These are phyloP conservation scores for Botrytis byssoidea DNA, from an alignment of 2,329 filamentous ascomycete species.

Conservation along the genomic window DNA sequence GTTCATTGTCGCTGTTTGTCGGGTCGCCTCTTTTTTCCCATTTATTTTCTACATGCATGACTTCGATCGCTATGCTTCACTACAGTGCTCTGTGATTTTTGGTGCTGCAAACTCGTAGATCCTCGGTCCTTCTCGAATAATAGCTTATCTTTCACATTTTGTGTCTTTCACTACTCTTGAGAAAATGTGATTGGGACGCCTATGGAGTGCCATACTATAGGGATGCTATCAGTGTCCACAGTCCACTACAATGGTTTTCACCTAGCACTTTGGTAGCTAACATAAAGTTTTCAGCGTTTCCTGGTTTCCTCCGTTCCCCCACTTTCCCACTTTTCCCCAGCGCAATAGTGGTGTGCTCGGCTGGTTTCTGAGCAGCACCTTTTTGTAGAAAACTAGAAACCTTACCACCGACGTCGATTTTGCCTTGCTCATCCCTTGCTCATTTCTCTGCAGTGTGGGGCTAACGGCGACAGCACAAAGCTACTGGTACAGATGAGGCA, in stretches of 20 bases:
- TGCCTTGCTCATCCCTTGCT: conserved; percentile 9
- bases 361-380: conserved; percentile 3
- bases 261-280: not conserved
- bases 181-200: not conserved
- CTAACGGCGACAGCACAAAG: conserved; percentile 7
- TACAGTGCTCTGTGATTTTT: not conserved
- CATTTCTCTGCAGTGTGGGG: not conserved
- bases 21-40: conserved; percentile 7
- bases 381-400: conserved; percentile 4
- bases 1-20: not conserved
- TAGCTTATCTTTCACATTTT: not conserved
- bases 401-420: conserved; percentile 15
- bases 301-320: not conserved
- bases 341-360: not conserved
- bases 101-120: not conserved
- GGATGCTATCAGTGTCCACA: not conserved
- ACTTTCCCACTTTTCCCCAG: conserved; percentile 9
- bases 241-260: not conserved
- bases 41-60: conserved; percentile 9
- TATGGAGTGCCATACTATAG: not conserved
- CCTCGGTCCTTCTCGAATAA: not conserved
- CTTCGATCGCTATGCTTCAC: not conserved
- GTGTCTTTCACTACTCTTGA: not conserved
- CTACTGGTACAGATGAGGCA: conserved; percentile 8
- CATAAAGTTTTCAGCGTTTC: conserved; percentile 1